Percentiles rank a stretch among this genome's conserved stretches.
Evolutionary conservation across 192 early-diverging fungal genomes (phyloP).

Genomic region (Kappamyces sp.): DNA sequence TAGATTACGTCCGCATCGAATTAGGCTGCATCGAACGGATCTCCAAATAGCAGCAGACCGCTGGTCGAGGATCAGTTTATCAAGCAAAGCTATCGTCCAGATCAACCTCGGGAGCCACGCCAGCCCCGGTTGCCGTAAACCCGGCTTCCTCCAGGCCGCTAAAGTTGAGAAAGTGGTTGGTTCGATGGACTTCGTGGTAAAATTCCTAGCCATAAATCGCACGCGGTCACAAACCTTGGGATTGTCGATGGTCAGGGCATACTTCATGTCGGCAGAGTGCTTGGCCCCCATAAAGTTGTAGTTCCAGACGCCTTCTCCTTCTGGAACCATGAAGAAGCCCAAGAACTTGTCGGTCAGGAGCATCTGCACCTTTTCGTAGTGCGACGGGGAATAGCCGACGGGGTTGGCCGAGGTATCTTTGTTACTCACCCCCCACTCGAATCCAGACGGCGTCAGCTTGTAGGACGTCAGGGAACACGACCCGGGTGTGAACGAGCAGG

Average conservation of each 20-base stretch:
- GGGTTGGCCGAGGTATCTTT: conserved; percentile 80
- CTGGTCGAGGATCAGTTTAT: not conserved
- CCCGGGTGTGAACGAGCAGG: conserved; percentile 96
- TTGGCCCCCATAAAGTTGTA: conserved; percentile 98
- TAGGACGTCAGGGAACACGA: conserved; percentile 94
- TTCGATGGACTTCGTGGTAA: conserved; percentile 93
- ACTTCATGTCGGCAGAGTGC: conserved; percentile 89
- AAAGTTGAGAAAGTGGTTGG: conserved; percentile 92
- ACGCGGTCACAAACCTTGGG: conserved; percentile 54
- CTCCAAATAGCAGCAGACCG: too few species aligned
- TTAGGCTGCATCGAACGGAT: too few species aligned
- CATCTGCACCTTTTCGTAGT: conserved; percentile 97
- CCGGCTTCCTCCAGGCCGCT: conserved; percentile 40
- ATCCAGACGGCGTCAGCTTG: conserved; percentile 91
- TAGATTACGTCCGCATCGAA: too few species aligned
- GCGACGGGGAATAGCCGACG: conserved; percentile 74
- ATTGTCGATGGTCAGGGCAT: conserved; percentile 78
- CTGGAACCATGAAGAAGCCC: conserved; percentile 97
- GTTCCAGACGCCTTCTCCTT: conserved; percentile 92
- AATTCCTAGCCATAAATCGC: conserved; percentile 54
- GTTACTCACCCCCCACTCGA: conserved; percentile 95
- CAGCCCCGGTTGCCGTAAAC: conserved; percentile 29
- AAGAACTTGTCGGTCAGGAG: conserved; percentile 91
- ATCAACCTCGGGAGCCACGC: conserved; percentile 40
- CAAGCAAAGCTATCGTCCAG: conserved; percentile 44